These are phyloP conservation scores for Kitagawia praeruptora DNA, from an alignment of 129 eudicot genomes.

Conservation along the genomic window DNA sequence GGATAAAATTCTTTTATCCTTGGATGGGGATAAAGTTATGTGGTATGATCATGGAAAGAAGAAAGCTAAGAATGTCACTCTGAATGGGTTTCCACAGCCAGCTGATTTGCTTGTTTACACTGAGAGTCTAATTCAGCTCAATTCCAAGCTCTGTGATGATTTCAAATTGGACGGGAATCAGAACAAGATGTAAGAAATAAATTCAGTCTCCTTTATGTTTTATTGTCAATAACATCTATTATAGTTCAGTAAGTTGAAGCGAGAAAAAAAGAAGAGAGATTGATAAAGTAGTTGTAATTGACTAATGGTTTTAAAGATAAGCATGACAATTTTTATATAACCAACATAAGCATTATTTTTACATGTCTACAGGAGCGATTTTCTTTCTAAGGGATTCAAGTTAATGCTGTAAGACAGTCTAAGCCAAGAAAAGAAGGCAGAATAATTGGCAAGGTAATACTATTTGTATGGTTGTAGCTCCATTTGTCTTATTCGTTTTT, in stretches of 20 bases:
- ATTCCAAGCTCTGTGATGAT: background rate
- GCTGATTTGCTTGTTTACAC: background rate
- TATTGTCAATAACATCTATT: no score
- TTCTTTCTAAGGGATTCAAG: background rate
- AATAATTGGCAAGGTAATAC: background rate
- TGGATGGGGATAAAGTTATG: background rate
- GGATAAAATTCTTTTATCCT: background rate
- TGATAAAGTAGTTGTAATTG: no score
- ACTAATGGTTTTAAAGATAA: background rate
- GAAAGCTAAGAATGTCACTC: background rate
- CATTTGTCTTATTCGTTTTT: no score
- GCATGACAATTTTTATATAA: background rate
- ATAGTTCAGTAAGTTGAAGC: background rate
- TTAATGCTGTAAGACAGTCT: background rate
- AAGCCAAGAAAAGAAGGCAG: background rate
- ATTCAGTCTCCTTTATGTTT: no score
- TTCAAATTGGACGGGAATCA: background rate
- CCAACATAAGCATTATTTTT: background rate
- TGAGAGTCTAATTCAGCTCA: background rate
- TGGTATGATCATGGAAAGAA: background rate
- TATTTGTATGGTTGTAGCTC: background rate
- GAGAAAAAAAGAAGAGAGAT: no score
- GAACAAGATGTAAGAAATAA: background rate
- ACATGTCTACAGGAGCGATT: background rate
- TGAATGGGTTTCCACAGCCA: background rate